Base-by-base conservation (phyloP, 306 rosid species). In the Gastrolobium bilobum region DNA sequence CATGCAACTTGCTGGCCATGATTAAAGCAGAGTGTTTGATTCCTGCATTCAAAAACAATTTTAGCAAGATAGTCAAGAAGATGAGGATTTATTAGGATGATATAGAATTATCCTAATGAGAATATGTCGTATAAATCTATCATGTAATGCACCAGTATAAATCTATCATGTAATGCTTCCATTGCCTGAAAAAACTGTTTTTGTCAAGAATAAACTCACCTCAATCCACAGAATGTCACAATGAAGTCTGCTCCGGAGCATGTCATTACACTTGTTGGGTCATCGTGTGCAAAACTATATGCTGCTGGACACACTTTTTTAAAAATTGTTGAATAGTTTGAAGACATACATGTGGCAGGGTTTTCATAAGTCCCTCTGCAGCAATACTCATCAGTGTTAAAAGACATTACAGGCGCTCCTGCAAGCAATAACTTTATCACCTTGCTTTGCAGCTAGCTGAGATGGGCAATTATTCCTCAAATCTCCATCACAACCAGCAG, bases 371-470 rank as follows among this genome's bases (percentile, higher is more conserved):
- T 53, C 42, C 91, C 93, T n/a, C 88, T 87, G 40, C 91, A 88
- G 62, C 94, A 88, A 50, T 86, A 90, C 64, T 85, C 78, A 0
- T 85, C 89, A 2, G 87, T 78, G 58, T 86, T 56, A 77, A 86
- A 86, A 88, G 68, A 81, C 88, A 10, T 88, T 88, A 31, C 92
- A 83, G 0, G 90, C 90, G 6, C 94, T 88, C 51, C 87, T 67
- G 70, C 90, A 86, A 33, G 92, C 92, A 13, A 81, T 58, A 58
- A 83, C 88, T 63, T 73, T 83, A 10, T 79, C 90, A 0, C 63
- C 51, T 7, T 54, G 71, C 79, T 89, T 86, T 3, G 65, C 42
- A 0, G 73, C 67, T 3, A 88, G 82, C 71, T 91, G 86, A 2
- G 89, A 2, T 0, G 92, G 87, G 79, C 86, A 87, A 11, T 50